These are phyloP conservation scores for Monilinia polystroma DNA, from an alignment of 2,329 filamentous ascomycete species.

Conservation along the genomic window DNA sequence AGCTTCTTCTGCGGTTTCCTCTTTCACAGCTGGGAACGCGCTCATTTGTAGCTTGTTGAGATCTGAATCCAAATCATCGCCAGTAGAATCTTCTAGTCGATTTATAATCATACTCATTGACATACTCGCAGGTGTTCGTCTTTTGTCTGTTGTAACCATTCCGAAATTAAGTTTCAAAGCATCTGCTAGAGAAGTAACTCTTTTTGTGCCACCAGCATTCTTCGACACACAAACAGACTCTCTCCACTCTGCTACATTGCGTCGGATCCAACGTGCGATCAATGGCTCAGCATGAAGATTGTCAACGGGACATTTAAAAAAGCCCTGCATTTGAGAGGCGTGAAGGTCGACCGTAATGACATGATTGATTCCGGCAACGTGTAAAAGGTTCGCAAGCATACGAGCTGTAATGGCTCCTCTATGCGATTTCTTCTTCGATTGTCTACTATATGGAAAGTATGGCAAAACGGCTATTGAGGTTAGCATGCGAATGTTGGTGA, in stretches of 20 bases:
- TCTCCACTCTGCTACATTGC: conserved; percentile 82
- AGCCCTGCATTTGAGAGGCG: conserved; percentile 98
- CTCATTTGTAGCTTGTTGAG: conserved; percentile 36
- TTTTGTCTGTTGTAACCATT: conserved; percentile 84
- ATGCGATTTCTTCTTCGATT: conserved; percentile 99
- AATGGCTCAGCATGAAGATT: conserved; percentile 95
- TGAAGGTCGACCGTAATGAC: conserved; percentile 97
- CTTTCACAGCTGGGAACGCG: conserved; percentile 23
- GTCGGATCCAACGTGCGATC: conserved; percentile 91
- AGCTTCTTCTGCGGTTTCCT: conserved; percentile 13
- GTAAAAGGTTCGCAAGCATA: conserved; percentile 93
- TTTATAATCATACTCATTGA: conserved; percentile 75
- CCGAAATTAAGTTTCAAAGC: conserved; percentile 97
- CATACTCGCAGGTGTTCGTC: conserved; percentile 63
- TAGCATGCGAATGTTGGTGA: conserved; percentile 23
- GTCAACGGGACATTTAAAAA: conserved; percentile 96
- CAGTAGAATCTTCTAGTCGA: conserved; percentile 61
- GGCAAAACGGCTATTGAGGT: conserved; percentile 69
- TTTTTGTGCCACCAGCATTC: conserved; percentile 95
- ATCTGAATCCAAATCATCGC: conserved; percentile 45
- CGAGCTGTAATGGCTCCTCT: conserved; percentile 93
- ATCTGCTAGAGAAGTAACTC: conserved; percentile 93
- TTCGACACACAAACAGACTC: conserved; percentile 97
- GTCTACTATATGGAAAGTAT: conserved; percentile 98
- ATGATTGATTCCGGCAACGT: conserved; percentile 93